These are phyloP conservation scores for Uronychia setigera DNA, from an alignment of 73 alveolate genomes.

Conservation along the genomic window DNA sequence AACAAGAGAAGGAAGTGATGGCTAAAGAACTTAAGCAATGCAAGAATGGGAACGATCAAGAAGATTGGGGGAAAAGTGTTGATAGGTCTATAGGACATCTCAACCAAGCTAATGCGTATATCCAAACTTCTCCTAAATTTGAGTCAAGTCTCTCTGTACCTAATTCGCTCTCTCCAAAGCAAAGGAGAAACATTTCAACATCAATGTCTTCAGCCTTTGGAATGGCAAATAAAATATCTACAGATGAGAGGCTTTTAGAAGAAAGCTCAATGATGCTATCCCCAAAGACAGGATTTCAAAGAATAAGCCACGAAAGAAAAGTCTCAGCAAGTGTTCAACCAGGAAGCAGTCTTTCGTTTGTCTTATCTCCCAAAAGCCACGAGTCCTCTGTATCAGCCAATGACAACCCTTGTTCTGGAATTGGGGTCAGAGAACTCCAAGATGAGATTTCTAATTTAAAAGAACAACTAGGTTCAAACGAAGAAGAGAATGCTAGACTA, in stretches of 20 bases:
- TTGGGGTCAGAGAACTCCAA: too few relatives aligned
- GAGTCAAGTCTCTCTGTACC: too few relatives aligned
- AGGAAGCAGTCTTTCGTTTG: conserved; percentile 1
- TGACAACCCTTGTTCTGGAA: too few relatives aligned
- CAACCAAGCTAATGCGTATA: background rate
- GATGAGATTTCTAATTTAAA: background rate
- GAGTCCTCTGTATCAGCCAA: background rate
- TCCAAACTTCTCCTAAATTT: background rate
- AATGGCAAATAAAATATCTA: background rate
- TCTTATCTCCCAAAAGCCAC: background rate
- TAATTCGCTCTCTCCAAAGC: background rate
- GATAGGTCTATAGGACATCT: background rate
- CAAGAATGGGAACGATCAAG: too few relatives aligned
- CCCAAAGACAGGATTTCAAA: background rate
- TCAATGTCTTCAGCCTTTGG: background rate
- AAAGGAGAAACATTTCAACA: background rate
- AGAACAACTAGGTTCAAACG: background rate
- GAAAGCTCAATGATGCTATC: background rate
- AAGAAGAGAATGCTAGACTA: background rate
- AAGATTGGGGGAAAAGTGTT: too few relatives aligned
- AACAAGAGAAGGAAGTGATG: background rate
- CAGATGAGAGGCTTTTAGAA: background rate
- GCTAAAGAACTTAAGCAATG: too few relatives aligned
- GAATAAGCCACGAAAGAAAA: background rate
- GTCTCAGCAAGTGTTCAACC: conserved; percentile 1